Base-by-base conservation (phyloP, 345 rosid species). In the Leavenworthia alabamica region DNA sequence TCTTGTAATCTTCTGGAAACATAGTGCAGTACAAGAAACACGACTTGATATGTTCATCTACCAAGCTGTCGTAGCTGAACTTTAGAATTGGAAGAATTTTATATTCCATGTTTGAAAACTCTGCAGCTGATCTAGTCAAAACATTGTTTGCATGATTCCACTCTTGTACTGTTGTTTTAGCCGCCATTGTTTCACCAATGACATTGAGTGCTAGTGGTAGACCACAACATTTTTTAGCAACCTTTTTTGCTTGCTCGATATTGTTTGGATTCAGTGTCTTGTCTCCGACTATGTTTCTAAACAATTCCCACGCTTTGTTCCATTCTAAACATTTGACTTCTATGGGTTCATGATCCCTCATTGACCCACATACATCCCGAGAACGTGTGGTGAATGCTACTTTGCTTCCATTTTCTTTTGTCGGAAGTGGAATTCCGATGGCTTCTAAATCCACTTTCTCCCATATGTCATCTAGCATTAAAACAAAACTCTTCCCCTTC, bases 121-220 rank as follows among this genome's bases (percentile, higher is more conserved):
- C 39, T 8, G 73, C 67, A 5, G 39, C 35, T 4, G 80, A 23
- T 31, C 0, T 15, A 31, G 13, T 52, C 26, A 52, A 26, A 8
- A 52, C 40, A 10, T 16, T 1, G 0, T 72, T 2, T 23, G 74
- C 79, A 41, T 62, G 53, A n/a, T 54, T 23, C 83, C 83, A 80
- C 56, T 67, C 42, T 50, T 50, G 23, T 13, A 23, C 8, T 14
- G 12, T 45, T 5, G 5, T 35, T 60, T 65, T 60, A 4, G 50
- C 41, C 31, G 73, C 66, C 81, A 71, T 71, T 0, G 79, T 53
- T 44, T 56, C 60, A 8, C 58, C 58, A 29, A 52, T 52, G 4
- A 52, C 11, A 15, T 0, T 17, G 58, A 52, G 28, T 0, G 58
- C 28, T 0, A 52, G 1, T 32, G 58, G 58, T 6, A 52, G 6